These are phyloP conservation scores for Glycyrrhiza uralensis DNA, from an alignment of 306 rosid genomes.

Conservation along the genomic window DNA sequence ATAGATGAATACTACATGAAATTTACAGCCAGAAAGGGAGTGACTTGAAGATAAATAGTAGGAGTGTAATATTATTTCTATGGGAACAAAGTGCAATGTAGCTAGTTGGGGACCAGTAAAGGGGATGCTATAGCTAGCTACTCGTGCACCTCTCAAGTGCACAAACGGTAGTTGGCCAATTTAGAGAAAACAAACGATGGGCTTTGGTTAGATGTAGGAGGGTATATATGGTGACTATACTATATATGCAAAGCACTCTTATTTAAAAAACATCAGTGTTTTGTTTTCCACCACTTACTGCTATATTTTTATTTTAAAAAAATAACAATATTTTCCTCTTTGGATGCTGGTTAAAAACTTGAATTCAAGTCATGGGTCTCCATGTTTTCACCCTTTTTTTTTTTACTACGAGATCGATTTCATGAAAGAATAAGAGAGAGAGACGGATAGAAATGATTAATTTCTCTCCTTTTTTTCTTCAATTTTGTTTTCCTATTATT, in stretches of 20 bases:
- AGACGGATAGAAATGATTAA: no score
- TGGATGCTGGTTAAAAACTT: conserved; percentile 22
- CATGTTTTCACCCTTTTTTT: conserved; percentile 46
- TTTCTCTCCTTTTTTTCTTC: no score
- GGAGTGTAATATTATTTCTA: conserved; percentile 28
- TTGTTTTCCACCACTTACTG: no score
- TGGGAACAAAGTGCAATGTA: conserved; percentile 27
- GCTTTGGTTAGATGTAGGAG: conserved; percentile 29
- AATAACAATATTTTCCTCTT: not conserved
- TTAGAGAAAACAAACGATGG: conserved; percentile 32
- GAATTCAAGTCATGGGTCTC: conserved; percentile 42
- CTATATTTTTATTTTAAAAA: not conserved
- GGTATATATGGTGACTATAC: conserved; percentile 60
- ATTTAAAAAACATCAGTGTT: conserved; percentile 49
- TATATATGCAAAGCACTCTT: conserved; percentile 30
- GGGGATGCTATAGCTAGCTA: conserved; percentile 43
- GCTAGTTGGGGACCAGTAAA: conserved; percentile 64
- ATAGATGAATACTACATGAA: not conserved
- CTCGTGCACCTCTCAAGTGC: conserved; percentile 68
- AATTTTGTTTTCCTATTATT: no score
- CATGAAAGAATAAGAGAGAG: conserved; percentile 28
- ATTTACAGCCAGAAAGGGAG: conserved; percentile 27
- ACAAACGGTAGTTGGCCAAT: conserved; percentile 47
- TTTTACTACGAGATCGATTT: conserved; percentile 48
- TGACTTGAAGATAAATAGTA: not conserved